phyloP scores from a whole-genome alignment of 148 eudicot genomes.

The Nepenthes gracilis region DNA sequence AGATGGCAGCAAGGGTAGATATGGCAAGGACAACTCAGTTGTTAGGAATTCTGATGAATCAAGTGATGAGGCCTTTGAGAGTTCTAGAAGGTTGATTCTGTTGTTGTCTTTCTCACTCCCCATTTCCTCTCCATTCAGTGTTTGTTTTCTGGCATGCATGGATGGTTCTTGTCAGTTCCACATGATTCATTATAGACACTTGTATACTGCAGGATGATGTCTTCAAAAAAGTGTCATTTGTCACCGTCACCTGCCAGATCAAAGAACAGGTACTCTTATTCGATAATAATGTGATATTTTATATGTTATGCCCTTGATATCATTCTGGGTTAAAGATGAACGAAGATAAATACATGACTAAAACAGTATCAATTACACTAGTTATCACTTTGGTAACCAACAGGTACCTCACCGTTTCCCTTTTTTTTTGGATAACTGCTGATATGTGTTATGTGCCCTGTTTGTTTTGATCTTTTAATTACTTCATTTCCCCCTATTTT shows the following conservation, averaged over 20 bases:
- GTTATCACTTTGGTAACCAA: no score
- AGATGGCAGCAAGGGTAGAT: conserved; percentile 48
- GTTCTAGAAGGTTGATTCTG: conserved; percentile 56
- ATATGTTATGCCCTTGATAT: no score
- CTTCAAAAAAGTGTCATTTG: conserved; percentile 31
- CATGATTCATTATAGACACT: conserved; percentile 5
- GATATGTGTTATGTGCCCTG: no score
- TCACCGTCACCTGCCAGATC: conserved; percentile 84
- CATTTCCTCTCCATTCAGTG: neutral
- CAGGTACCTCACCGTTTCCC: no score
- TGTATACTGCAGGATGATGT: conserved; percentile 47
- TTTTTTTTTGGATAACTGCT: no score
- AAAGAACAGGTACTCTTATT: conserved; percentile 55
- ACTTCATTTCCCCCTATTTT: no score
- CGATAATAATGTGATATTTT: neutral
- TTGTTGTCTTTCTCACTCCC: no score
- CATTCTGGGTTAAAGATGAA: no score
- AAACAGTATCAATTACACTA: no score
- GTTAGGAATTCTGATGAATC: conserved; percentile 37
- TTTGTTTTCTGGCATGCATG: neutral
- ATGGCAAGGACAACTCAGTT: conserved; percentile 33
- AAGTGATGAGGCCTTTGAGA: conserved; percentile 55
- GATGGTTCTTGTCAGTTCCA: neutral
- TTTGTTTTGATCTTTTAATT: no score
- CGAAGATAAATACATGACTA: no score